Evolutionary conservation across 1,284 basidiomycete genomes (phyloP), one percentile per base, ranked within the genome.

Genomic region (Singerocomus inundabilis): DNA sequence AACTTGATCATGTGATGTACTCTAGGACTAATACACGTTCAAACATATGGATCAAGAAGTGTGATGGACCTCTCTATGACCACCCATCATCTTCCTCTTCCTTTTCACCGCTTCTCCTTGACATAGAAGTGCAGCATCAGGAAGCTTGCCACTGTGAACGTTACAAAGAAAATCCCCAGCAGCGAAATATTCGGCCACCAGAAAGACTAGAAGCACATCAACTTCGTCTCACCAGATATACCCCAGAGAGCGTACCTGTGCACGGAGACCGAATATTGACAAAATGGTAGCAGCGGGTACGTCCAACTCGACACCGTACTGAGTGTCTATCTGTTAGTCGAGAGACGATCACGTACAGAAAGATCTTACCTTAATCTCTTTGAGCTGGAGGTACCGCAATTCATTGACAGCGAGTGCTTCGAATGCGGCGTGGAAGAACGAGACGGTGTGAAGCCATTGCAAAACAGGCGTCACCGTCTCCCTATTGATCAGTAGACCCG

Each of bases 341-440:
- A 32, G n/a, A 24, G 13, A 9, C n/a, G 5, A 32, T 31, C 18
- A 37, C 44, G 36, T 30, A 9, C 30, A 28, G 33, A 33, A 30
- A 36, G 24, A n/a, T 58, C 80, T 50, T 59, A 91, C 90, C 78
- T 91, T 89, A 61, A 84, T 80, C 69, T 98, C 91, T 64, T 91
- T 92, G 44, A 98, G 74, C 61, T 93, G 89, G n/a, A 98, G 74
- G 69, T 95, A 97, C 41, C 94, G 78, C 46, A 99, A 74, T 70
- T 99, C 95, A 67, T 98, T 98, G 52, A 98, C 94, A 24, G 94
- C 85, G 26, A 99, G 79, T 1, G 91, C 93, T 72, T 99, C 96
- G 64, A 93, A 98, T 0, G 91, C 96, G n/a, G 96, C 95, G 71
- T 98, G 96, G 85, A 97, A 98, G 79, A 98, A 98, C 4, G 93